Conservation (phyloP, 345 rosid species). For the Euclidium syriacum region DNA sequence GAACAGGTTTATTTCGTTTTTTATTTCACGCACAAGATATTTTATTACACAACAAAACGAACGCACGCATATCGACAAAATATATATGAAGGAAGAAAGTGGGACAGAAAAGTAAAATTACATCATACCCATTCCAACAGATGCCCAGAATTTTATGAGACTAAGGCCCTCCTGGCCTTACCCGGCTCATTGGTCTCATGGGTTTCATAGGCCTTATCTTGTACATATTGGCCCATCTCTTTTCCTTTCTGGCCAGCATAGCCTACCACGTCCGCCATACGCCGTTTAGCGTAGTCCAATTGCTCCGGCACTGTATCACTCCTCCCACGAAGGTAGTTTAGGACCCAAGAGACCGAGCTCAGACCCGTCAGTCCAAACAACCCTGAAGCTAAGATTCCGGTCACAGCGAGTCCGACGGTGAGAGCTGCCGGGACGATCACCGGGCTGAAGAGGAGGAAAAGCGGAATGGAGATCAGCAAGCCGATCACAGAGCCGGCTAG, state of each 20-base stretch:
- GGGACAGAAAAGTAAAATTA: conserved; percentile 9
- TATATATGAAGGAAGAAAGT: not conserved
- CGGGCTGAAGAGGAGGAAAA: conserved; percentile 71
- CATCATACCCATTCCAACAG: not conserved
- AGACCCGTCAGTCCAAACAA: conserved; percentile 65
- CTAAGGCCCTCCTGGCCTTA: not conserved
- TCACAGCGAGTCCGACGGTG: conserved; percentile 43
- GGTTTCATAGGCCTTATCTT: conserved; percentile 21
- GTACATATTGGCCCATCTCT: conserved; percentile 49
- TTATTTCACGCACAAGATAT: conserved; percentile 6
- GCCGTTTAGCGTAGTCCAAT: conserved; percentile 46
- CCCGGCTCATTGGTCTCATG: conserved; percentile 16
- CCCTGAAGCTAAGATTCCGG: conserved; percentile 59
- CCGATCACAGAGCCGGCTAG: conserved; percentile 60
- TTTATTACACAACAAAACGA: conserved; percentile 27
- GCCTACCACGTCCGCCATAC: conserved; percentile 40
- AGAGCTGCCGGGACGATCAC: conserved; percentile 63
- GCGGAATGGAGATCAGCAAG: conserved; percentile 46
- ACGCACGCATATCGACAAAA: conserved; percentile 6
- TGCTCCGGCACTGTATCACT: conserved; percentile 36
- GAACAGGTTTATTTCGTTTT: conserved; percentile 9
- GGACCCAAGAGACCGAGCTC: conserved; percentile 56
- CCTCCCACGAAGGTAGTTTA: conserved; percentile 36
- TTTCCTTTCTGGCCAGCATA: conserved; percentile 56
- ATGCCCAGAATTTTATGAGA: not conserved